Evolutionary conservation across 805 yeast genomes (phyloP).

Genomic region (Teunomyces pallodes): DNA sequence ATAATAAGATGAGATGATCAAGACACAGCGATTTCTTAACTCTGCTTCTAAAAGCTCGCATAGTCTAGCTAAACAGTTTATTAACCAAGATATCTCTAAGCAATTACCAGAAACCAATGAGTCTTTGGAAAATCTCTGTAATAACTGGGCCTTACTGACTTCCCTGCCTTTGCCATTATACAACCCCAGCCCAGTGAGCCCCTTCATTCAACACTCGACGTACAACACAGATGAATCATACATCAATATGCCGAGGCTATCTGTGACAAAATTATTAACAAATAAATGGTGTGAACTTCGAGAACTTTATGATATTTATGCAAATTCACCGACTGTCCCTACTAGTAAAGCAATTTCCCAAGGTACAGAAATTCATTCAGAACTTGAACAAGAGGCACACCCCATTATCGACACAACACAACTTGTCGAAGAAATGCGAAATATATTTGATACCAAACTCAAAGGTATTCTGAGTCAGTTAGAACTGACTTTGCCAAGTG

Average conservation of each 20-base stretch:
- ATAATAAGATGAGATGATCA: background rate
- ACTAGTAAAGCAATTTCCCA: constrained; percentile 40
- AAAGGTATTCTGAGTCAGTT: background rate
- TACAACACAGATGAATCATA: constrained; percentile 23
- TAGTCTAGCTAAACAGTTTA: constrained; percentile 4
- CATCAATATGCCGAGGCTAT: constrained; percentile 35
- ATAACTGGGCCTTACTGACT: constrained; percentile 4
- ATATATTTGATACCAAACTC: background rate
- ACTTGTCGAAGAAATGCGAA: background rate
- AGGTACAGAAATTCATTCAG: constrained; percentile 49
- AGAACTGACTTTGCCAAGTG: background rate
- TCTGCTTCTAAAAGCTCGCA: background rate
- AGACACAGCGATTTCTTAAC: background rate
- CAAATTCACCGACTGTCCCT: constrained; percentile 31
- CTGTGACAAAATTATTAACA: constrained; percentile 60
- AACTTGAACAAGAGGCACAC: constrained; percentile 49
- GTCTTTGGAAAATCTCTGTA: background rate
- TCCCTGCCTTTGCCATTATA: constrained; percentile 4
- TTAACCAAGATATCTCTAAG: background rate
- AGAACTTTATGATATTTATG: constrained; percentile 50
- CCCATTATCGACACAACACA: constrained; percentile 21
- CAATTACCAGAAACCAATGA: background rate
- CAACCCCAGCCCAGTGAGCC: constrained; percentile 9
- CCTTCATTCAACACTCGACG: constrained; percentile 25
- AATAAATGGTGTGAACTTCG: constrained; percentile 69